Conservation (phyloP, 2,329 filamentous ascomycete species). For the Alternaria longipes region DNA sequence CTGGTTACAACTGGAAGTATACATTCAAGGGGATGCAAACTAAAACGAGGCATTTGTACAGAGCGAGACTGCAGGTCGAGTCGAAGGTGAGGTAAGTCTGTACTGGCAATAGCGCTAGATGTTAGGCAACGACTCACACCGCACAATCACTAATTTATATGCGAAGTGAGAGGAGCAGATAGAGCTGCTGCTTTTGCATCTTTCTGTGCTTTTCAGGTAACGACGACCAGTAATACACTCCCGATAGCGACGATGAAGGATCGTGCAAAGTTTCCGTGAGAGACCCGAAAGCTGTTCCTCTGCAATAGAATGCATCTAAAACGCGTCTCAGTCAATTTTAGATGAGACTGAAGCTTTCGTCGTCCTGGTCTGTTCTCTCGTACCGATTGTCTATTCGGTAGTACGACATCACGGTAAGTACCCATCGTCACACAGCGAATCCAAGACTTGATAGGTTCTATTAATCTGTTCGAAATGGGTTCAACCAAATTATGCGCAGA, state of each 20-base stretch:
- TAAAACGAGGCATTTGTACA: background rate
- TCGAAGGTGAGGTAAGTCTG: background rate
- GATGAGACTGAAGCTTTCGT: background rate
- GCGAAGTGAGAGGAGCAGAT: background rate
- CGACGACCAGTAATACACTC: background rate
- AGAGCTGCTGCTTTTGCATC: background rate
- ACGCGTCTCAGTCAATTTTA: background rate
- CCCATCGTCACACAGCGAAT: background rate
- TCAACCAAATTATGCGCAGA: too few species aligned
- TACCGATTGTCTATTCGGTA: background rate
- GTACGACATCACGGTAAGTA: background rate
- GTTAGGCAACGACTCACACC: background rate
- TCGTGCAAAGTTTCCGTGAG: background rate
- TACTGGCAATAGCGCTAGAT: background rate
- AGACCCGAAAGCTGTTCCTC: background rate
- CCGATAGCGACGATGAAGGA: background rate
- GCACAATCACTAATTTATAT: background rate
- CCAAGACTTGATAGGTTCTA: too few species aligned
- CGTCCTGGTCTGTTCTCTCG: too few species aligned
- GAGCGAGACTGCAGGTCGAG: background rate
- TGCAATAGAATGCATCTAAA: background rate
- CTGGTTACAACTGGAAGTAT: too few species aligned
- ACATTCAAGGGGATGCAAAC: too few species aligned
- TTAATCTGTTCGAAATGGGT: too few species aligned
- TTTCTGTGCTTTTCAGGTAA: background rate